Evolutionary conservation across 352 stramenopile species (phyloP).

Genomic region (Globisporangium parvum): DNA sequence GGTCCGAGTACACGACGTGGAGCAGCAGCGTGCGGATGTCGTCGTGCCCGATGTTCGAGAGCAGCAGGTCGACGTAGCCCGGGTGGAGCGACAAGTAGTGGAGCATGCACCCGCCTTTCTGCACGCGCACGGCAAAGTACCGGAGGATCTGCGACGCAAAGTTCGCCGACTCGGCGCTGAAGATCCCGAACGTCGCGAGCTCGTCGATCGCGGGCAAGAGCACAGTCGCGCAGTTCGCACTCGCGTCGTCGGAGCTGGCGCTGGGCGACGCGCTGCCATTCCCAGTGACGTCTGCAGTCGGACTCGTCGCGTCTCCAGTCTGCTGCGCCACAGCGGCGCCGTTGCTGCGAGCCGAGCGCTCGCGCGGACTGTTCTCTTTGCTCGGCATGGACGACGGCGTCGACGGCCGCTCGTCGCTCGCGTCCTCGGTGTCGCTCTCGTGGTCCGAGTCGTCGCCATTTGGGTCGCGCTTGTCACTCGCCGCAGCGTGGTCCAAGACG

Average conservation of each 20-base stretch:
- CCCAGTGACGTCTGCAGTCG: neutral
- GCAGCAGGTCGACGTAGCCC: conserved; percentile 57
- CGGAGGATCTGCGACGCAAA: conserved; percentile 76
- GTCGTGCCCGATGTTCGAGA: conserved; percentile 79
- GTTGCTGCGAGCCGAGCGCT: conserved; percentile 16
- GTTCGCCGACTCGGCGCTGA: conserved; percentile 70
- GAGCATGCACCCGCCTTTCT: conserved; percentile 76
- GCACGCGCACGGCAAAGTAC: conserved; percentile 72
- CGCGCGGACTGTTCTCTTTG: conserved; percentile 7
- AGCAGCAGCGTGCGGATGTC: conserved; percentile 72
- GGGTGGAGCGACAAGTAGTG: conserved; percentile 56
- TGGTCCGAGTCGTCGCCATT: conserved; percentile 24
- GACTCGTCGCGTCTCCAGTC: no score
- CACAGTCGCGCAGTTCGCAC: conserved; percentile 21
- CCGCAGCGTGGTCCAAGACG: conserved; percentile 35
- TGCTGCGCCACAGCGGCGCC: conserved; percentile 8
- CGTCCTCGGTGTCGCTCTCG: conserved; percentile 11
- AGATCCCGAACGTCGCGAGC: conserved; percentile 52
- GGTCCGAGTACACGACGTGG: conserved; percentile 80
- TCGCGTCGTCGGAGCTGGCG: conserved; percentile 21
- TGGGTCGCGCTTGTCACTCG: conserved; percentile 9
- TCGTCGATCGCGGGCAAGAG: conserved; percentile 36
- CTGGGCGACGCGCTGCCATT: neutral
- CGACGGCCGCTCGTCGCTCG: neutral
- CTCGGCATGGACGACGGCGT: conserved; percentile 8